These are phyloP conservation scores for Croton laevigatus DNA, from an alignment of 441 rosid genomes.

Conservation along the genomic window DNA sequence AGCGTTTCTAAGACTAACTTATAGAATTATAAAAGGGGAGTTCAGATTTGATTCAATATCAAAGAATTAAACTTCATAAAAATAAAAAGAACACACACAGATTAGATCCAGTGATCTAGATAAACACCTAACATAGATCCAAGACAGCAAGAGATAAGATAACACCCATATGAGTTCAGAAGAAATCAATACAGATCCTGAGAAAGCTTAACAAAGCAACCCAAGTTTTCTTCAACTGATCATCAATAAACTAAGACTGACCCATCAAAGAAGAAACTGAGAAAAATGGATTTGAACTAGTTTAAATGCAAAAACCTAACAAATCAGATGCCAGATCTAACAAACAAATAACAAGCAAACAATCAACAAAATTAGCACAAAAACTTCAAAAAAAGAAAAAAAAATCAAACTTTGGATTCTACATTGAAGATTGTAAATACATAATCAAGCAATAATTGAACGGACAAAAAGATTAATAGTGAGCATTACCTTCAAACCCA, in stretches of 20 bases:
- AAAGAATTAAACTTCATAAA: not conserved
- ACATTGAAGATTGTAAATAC: not conserved
- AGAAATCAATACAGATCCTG: not conserved
- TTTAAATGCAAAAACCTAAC: not conserved
- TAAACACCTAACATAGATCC: not conserved
- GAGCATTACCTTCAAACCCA: slow-evolving; percentile 20
- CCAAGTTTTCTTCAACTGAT: not conserved
- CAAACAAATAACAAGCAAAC: not conserved
- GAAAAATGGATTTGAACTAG: not conserved
- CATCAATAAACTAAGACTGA: not conserved
- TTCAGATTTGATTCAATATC: no score
- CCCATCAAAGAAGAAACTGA: not conserved
- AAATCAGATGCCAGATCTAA: slow-evolving; percentile 11
- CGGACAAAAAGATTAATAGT: not conserved
- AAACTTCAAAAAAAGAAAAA: not conserved
- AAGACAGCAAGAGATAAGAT: not conserved
- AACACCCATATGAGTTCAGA: not conserved
- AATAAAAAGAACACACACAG: not conserved
- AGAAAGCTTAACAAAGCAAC: not conserved
- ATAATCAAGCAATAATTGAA: not conserved
- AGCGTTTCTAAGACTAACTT: no score
- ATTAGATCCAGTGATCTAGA: slow-evolving; percentile 1
- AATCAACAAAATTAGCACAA: not conserved
- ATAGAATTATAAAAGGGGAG: no score
- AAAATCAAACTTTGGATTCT: not conserved